Evolutionary conservation across 2,329 filamentous ascomycete genomes (phyloP), one percentile per base, ranked within the genome.

Genomic region (Colletotrichum truncatum): DNA sequence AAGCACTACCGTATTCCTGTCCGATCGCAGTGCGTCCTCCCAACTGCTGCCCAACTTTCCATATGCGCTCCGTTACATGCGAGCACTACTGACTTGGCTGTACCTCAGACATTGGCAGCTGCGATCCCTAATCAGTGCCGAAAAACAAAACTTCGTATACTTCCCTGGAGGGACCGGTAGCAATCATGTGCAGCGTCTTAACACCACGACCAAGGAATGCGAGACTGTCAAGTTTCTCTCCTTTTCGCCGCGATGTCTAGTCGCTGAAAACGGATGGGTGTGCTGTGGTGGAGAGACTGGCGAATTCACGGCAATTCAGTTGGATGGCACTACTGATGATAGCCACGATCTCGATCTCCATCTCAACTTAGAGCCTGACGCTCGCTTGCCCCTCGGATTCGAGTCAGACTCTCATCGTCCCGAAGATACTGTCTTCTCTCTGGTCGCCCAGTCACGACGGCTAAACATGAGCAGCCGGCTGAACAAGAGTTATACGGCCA

Each of bases 241-340:
- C 70, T 96, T 90, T 77, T 87, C 78, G 71, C 92, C 94, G n/a
- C 88, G 93, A 79, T 98, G 95, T 77, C 87, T 98, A 6, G 91
- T 93, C n/a, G 92, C 93, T 7, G 91, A 89, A 56, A 87, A 92
- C 72, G 94, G 94, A 55, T 98, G 93, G 91, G 86, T 98, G 36
- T 97, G 93, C 72, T 93, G 94, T 48, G 96, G 95, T 48, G 95
- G 95, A 64, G 91, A 97, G 72, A 88, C 89, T 69, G 96, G 96
- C 62, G 91, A 97, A 74, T 97, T 97, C 74, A 90, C 92, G 28
- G 90, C 93, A 59, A 91, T 97, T 72, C 89, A 87, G 70, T 82
- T 94, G 12, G 76, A 80, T 56, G 81, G 82, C 30, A n/a, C 16
- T 10, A 71, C 71, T 51, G 75, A 70, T 55, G 74, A 78, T 58